These are phyloP conservation scores for Fusarium sp. DNA, from an alignment of 2,329 filamentous ascomycete genomes.

Conservation along the genomic window DNA sequence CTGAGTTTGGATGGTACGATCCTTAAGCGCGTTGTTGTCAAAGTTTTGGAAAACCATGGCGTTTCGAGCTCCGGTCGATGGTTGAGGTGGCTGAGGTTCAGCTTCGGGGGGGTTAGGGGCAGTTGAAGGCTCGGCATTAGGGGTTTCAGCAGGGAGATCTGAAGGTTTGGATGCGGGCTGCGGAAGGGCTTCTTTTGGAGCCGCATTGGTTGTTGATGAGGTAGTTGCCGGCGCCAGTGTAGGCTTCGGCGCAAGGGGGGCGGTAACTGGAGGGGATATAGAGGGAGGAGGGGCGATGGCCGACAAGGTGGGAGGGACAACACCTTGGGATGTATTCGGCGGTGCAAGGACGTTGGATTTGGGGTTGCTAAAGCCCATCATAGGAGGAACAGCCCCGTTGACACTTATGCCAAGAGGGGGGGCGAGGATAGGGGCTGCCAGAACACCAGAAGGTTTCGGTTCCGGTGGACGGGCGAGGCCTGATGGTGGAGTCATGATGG, in stretches of 20 bases:
- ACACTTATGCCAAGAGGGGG: slow-evolving; percentile 48
- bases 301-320: slow-evolving; percentile 32
- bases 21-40: slow-evolving; percentile 65
- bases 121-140: slow-evolving; percentile 18
- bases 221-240: background rate
- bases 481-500: slow-evolving; percentile 34
- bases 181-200: slow-evolving; percentile 1
- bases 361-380: slow-evolving; percentile 45
- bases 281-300: slow-evolving; percentile 33
- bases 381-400: slow-evolving; percentile 40
- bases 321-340: slow-evolving; percentile 54
- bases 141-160: slow-evolving; percentile 9
- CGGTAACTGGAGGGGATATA: slow-evolving; percentile 1
- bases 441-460: slow-evolving; percentile 47
- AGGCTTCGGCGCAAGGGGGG: slow-evolving; percentile 1
- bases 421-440: slow-evolving; percentile 53
- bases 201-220: slow-evolving; percentile 3
- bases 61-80: slow-evolving; percentile 62
- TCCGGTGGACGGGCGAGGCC: slow-evolving; percentile 41
- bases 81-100: slow-evolving; percentile 39
- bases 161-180: slow-evolving; percentile 23
- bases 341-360: slow-evolving; percentile 60
- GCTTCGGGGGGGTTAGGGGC: slow-evolving; percentile 7
- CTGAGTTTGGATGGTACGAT: slow-evolving; percentile 67
- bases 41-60: slow-evolving; percentile 72